Conservation (phyloP, 306 rosid species). For the Prunus davidiana region DNA sequence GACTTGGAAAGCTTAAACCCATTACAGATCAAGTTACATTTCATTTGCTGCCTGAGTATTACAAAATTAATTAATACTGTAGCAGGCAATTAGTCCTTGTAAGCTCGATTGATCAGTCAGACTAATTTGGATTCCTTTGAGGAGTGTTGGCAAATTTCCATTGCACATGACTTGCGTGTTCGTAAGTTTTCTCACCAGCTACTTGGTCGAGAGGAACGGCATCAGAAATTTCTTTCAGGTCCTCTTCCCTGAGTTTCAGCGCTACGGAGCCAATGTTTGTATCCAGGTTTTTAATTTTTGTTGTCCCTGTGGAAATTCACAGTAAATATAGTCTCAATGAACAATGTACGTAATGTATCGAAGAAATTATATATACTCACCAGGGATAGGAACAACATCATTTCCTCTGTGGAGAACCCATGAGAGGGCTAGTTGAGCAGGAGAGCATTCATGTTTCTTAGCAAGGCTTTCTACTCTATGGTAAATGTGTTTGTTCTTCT, state of each 20-base stretch:
- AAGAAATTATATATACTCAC: constrained; percentile 4
- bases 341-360: not conserved
- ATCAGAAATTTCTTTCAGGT: constrained; percentile 40
- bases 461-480: constrained; percentile 43
- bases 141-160: constrained; percentile 58
- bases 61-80: not conserved
- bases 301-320: constrained; percentile 31
- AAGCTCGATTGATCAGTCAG: not conserved
- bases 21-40: too few species aligned
- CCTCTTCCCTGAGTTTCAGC: constrained; percentile 34
- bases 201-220: constrained; percentile 43
- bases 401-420: constrained; percentile 70
- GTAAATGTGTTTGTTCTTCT: constrained; percentile 44
- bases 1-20: too few species aligned
- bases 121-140: constrained; percentile 10
- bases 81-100: not conserved
- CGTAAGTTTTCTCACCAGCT: constrained; percentile 37
- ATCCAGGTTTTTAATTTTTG: constrained; percentile 50
- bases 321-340: not conserved
- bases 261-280: constrained; percentile 43
- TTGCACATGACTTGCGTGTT: not conserved
- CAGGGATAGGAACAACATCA: constrained; percentile 56
- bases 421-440: constrained; percentile 67
- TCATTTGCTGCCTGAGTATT: not conserved
- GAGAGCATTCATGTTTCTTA: constrained; percentile 38